Evolutionary conservation across 768 basidiomycete genomes (phyloP).

Genomic region (Thelephora aurantiotincta): DNA sequence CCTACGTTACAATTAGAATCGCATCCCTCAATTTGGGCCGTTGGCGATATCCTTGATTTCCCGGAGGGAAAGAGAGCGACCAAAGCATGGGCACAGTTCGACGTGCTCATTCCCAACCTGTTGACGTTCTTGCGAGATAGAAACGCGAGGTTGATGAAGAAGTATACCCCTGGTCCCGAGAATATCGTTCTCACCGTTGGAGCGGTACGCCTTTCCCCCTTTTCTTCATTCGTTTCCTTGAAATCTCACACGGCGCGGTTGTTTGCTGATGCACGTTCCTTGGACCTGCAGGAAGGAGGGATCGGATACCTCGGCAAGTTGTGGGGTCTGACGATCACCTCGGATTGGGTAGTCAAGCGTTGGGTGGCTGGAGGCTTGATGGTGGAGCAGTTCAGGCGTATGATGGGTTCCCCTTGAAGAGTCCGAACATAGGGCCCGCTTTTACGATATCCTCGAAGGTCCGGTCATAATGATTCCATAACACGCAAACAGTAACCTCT

Average conservation of each 20-base stretch:
- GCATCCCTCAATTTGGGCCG: slow-evolving; percentile 44
- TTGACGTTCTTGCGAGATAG: slow-evolving; percentile 21
- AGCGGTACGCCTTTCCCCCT: slow-evolving; percentile 23
- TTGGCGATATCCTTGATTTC: slow-evolving; percentile 52
- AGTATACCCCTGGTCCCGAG: slow-evolving; percentile 37
- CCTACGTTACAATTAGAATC: slow-evolving; percentile 42
- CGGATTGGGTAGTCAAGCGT: no score
- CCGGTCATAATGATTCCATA: no score
- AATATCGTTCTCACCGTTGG: slow-evolving; percentile 40
- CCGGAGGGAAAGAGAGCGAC: slow-evolving; percentile 44
- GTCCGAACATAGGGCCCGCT: no score
- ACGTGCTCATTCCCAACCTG: slow-evolving; percentile 35
- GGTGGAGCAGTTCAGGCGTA: no score
- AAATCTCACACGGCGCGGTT: no score
- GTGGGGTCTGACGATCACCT: background rate
- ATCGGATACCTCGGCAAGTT: background rate
- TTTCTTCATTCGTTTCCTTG: background rate
- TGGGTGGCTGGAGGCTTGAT: no score
- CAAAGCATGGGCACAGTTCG: slow-evolving; percentile 30
- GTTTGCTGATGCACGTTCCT: no score
- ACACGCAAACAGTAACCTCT: no score
- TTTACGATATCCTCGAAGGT: no score
- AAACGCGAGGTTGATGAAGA: slow-evolving; percentile 20
- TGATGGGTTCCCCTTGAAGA: no score
- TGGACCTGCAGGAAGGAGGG: background rate